phyloP scores from a whole-genome alignment of 352 stramenopile genomes.

The Phytopythium montanum region DNA sequence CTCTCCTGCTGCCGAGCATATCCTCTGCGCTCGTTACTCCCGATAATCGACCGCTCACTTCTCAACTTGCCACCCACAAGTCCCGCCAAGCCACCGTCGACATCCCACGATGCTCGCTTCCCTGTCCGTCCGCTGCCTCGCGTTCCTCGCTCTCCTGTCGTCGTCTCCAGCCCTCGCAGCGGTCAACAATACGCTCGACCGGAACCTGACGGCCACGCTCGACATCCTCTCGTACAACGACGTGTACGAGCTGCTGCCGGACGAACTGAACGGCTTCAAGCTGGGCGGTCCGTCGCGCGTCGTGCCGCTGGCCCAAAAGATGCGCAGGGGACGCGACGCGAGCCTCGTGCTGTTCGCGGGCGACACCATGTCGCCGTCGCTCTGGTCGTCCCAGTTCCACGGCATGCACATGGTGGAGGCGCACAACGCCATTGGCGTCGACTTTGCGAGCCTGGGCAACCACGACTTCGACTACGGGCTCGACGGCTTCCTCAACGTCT shows the following conservation, averaged over 20 bases:
- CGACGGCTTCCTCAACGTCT: constrained; percentile 73
- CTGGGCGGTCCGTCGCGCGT: constrained; percentile 72
- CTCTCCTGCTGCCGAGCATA: too few relatives aligned
- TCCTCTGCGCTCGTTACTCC: neutral
- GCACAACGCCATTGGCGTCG: constrained; percentile 69
- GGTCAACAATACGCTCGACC: constrained; percentile 6
- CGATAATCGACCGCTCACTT: neutral
- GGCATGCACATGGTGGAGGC: constrained; percentile 78
- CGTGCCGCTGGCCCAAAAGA: constrained; percentile 54
- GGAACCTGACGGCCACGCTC: constrained; percentile 41
- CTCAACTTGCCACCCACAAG: neutral
- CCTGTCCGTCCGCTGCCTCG: neutral
- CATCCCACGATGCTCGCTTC: neutral
- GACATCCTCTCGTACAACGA: constrained; percentile 79
- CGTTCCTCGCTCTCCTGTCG: neutral
- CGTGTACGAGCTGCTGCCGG: constrained; percentile 75
- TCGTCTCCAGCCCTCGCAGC: neutral
- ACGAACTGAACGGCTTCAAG: constrained; percentile 55
- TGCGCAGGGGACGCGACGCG: constrained; percentile 55
- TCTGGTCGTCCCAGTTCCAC: constrained; percentile 79
- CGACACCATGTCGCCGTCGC: constrained; percentile 79
- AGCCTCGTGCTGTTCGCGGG: constrained; percentile 75
- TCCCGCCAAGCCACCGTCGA: too few relatives aligned
- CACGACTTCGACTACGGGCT: constrained; percentile 82
- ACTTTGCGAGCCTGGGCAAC: constrained; percentile 75